A percentile compares a stretch with the other conserved stretches of the same genome.
Conservation (phyloP, 2,329 filamentous ascomycete genomes). For the Myriosclerotinia curreyana region DNA sequence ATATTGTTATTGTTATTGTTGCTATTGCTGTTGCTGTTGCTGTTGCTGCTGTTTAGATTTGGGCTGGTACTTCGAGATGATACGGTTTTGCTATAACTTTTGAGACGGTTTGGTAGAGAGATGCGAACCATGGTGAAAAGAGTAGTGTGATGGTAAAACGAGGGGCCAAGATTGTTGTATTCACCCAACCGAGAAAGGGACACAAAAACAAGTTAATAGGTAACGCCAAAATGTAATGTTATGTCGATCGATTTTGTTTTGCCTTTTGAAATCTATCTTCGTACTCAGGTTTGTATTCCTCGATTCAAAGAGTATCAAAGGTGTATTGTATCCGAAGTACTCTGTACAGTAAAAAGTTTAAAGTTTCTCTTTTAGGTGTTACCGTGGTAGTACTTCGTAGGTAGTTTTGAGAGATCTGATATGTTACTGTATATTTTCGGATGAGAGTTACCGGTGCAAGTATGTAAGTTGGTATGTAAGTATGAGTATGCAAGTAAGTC, state of each 20-base stretch:
- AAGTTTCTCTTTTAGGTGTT: too few species aligned
- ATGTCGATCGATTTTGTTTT: constrained; percentile 7
- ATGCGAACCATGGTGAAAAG: constrained; percentile 50
- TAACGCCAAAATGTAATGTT: constrained; percentile 10
- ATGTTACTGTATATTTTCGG: neutral
- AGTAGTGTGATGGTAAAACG: constrained; percentile 14
- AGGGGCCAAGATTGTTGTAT: constrained; percentile 10
- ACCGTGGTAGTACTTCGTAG: too few species aligned
- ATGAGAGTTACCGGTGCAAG: neutral
- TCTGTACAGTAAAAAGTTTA: too few species aligned
- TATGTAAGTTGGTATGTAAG: too few species aligned
- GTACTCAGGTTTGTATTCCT: neutral
- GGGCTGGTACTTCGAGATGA: constrained; percentile 45
- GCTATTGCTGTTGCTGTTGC: neutral
- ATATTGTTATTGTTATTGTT: constrained; percentile 24
- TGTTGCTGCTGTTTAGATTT: constrained; percentile 38
- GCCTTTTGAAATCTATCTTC: neutral
- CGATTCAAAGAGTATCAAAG: neutral
- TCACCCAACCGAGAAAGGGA: constrained; percentile 19
- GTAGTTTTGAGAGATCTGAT: neutral
- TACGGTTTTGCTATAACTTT: constrained; percentile 43
- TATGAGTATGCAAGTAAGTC: neutral
- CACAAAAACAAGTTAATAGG: neutral
- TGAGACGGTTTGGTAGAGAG: constrained; percentile 53
- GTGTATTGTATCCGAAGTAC: too few species aligned